These are phyloP conservation scores for Bretschneidera sinensis DNA, from an alignment of 345 rosid species.

Conservation along the genomic window DNA sequence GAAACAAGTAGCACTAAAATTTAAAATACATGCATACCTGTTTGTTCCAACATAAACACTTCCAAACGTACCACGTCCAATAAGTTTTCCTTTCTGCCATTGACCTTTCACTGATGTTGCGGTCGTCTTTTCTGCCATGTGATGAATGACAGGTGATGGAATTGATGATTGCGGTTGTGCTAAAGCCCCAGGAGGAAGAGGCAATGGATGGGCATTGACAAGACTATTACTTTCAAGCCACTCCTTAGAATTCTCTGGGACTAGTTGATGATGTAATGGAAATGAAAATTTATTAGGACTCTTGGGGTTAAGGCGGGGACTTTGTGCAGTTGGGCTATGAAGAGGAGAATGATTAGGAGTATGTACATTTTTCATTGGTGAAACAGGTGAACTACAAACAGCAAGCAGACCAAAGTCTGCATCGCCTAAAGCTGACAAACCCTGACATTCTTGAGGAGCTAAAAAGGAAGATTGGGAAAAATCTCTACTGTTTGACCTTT, in stretches of 20 bases:
- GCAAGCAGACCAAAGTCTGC: constrained; percentile 14
- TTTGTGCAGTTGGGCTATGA: constrained; percentile 29
- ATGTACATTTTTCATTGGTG: constrained; percentile 19
- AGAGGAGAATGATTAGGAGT: constrained; percentile 35
- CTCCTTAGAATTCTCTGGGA: constrained; percentile 21
- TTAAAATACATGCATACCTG: constrained; percentile 29
- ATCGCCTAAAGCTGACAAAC: constrained; percentile 21
- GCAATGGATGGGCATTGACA: constrained; percentile 50
- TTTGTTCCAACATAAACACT: constrained; percentile 59
- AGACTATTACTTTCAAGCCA: constrained; percentile 26
- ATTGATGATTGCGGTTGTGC: constrained; percentile 13
- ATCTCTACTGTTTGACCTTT: constrained; percentile 23
- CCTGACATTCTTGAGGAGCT: constrained; percentile 13
- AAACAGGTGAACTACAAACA: constrained; percentile 15
- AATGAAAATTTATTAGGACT: constrained; percentile 18
- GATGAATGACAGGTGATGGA: constrained; percentile 20
- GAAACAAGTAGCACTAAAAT: constrained; percentile 7
- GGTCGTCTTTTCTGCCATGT: constrained; percentile 22
- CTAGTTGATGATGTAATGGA: constrained; percentile 19
- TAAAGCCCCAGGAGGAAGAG: constrained; percentile 56
- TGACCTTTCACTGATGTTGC: constrained; percentile 27
- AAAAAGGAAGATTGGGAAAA: constrained; percentile 12
- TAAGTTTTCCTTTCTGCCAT: constrained; percentile 73
- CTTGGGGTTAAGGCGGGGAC: constrained; percentile 9
- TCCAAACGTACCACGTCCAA: constrained; percentile 75